phyloP scores from a whole-genome alignment of 2,329 filamentous ascomycete genomes.

The Fusarium napiforme region DNA sequence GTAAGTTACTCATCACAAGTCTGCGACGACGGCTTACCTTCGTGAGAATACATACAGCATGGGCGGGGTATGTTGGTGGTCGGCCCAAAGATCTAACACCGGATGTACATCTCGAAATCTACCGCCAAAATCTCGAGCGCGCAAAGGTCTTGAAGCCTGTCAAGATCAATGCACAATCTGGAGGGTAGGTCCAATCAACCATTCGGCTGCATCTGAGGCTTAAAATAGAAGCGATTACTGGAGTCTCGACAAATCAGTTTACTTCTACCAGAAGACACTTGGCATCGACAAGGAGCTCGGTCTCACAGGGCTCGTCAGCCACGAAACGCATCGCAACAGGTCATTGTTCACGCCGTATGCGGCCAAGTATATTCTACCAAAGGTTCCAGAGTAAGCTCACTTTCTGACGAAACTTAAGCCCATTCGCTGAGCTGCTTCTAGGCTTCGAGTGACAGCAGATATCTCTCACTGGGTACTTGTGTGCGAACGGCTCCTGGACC shows the following conservation, averaged over 20 bases:
- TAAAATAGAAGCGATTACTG: not conserved
- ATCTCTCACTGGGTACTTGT: not conserved
- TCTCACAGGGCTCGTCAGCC: not conserved
- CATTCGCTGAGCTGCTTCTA: no score
- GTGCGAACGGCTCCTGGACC: rapidly evolving
- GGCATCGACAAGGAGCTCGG: not conserved
- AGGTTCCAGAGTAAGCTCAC: not conserved
- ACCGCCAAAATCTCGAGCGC: not conserved
- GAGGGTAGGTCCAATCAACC: not conserved
- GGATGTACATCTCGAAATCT: not conserved
- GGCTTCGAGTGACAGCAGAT: not conserved
- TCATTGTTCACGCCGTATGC: not conserved
- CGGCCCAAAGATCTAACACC: rapidly evolving
- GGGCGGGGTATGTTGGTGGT: not conserved
- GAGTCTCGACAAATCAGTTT: not conserved
- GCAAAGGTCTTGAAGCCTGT: not conserved
- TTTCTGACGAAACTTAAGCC: no score
- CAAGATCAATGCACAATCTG: not conserved
- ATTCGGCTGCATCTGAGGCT: rapidly evolving
- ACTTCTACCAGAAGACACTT: not conserved
- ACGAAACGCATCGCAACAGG: not conserved
- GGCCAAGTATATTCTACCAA: not conserved
- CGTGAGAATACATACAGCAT: not conserved
- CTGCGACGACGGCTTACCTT: rapidly evolving
- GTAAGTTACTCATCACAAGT: rapidly evolving